Conservation (phyloP, 805 yeast genomes). For the Kodamaea kaohsiungensis region DNA sequence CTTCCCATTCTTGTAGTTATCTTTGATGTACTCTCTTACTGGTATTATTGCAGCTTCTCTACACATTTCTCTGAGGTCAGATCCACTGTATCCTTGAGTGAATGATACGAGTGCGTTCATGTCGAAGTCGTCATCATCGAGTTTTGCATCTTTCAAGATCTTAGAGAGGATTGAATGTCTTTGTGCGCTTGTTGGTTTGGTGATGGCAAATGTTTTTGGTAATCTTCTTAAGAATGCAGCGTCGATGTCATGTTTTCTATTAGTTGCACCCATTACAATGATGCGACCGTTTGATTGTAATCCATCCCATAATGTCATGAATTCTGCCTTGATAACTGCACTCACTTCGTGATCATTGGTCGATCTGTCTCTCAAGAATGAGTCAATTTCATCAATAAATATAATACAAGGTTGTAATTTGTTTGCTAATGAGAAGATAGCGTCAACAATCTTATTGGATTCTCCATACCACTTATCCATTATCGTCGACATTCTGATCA, state of each 20-base stretch:
- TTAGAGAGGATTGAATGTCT: conserved; percentile 70
- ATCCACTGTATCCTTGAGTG: conserved; percentile 79
- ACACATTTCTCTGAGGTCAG: conserved; percentile 87
- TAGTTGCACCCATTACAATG: conserved; percentile 91
- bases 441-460: conserved; percentile 89
- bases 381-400: conserved; percentile 95
- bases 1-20: conserved; percentile 49
- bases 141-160: conserved; percentile 61
- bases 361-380: conserved; percentile 84
- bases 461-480: conserved; percentile 99
- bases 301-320: conserved; percentile 98
- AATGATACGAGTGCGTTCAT: conserved; percentile 56
- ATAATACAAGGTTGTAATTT: conserved; percentile 93
- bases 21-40: conserved; percentile 78
- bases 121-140: conserved; percentile 59
- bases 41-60: conserved; percentile 91
- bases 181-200: conserved; percentile 68
- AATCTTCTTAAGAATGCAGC: conserved; percentile 88
- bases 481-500: conserved; percentile 87
- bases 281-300: conserved; percentile 74
- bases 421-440: conserved; percentile 83
- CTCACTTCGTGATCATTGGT: conserved; percentile 93
- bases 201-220: conserved; percentile 85
- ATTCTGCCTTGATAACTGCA: conserved; percentile 91
- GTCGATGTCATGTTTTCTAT: conserved; percentile 89